phyloP scores from a whole-genome alignment of 2,329 filamentous ascomycete species.

The Fusarium illudens region DNA sequence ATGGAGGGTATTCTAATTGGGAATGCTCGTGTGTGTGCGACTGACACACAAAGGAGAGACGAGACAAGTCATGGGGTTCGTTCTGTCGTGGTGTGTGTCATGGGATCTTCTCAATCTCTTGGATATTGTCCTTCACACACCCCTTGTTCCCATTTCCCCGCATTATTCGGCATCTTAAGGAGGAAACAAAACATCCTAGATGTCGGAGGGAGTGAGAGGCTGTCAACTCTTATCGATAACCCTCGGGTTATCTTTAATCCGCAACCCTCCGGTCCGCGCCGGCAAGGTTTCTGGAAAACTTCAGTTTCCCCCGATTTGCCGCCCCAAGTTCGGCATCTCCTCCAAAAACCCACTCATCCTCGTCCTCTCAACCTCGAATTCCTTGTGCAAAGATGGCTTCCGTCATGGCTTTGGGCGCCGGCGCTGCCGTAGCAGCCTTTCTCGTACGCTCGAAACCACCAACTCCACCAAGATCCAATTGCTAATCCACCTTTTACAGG shows the following conservation, averaged over 20 bases:
- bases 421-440: constrained; percentile 61
- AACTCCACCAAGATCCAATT: not conserved
- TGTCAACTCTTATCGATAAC: constrained; percentile 35
- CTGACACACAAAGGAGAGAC: not conserved
- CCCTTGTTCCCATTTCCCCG: not conserved
- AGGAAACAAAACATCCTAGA: not conserved
- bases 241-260: too few species aligned
- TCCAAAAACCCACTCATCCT: not conserved
- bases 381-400: constrained; percentile 49
- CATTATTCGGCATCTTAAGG: not conserved
- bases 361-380: not conserved
- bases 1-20: constrained; percentile 17
- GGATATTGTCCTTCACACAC: not conserved
- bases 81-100: not conserved
- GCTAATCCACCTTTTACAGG: constrained; percentile 60
- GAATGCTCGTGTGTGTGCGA: not conserved
- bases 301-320: constrained; percentile 29
- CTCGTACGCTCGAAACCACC: constrained; percentile 50
- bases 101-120: not conserved
- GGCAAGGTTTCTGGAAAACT: constrained; percentile 40
- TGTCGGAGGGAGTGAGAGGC: not conserved
- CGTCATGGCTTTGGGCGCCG: constrained; percentile 57
- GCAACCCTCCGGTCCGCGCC: constrained; percentile 38
- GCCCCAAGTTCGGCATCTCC: constrained; percentile 20
- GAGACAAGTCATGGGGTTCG: not conserved